Evolutionary conservation across 2,329 filamentous ascomycete genomes (phyloP), one percentile per base, ranked within the genome.

Genomic region (Xylariales sp.): DNA sequence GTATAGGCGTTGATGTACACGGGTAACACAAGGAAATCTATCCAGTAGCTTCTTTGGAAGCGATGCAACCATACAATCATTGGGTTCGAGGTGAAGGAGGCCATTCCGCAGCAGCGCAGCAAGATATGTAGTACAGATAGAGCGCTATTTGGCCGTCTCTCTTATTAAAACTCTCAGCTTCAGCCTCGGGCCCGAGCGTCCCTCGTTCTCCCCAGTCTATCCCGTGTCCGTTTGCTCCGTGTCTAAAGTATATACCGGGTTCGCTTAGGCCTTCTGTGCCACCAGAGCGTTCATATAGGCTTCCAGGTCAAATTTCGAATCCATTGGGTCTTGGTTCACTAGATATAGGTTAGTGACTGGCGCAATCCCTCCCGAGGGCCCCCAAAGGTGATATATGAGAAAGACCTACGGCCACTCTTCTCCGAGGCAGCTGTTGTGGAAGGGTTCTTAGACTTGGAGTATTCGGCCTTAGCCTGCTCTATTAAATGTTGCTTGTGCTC

Each of bases 301-400:
- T 86, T 98, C 95, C 75, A 98, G 86, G 80, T 99, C 94, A 84
- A 98, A 98, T 78, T 94, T 93, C 78, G 94, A 90, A 84, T 96
- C 90, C 78, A 91, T 89, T 69, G 91, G 91, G 83, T 98, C 91
- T 79, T 89, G 85, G 80, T 91, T 87, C 73, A 90, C 90, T 93
- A 68, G 14, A 50, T n/a, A 18, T 34, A 16, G 18, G 69, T 74
- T 23, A 76, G 72, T 62, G 65, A 70, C 54, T 39, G 56, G 32
- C 23, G 49, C 12, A 23, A 45, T n/a, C 43, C 18, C 28, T 10
- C 32, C 36, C 39, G n/a, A 55, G 14, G 34, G 60, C n/a, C 18
- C 30, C 30, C 18, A 18, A 23, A 36, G 64, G 43, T n/a, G 18
- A 28, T 56, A 48, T 23, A 55, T 52, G 75, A 76, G 3, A 59